Base-by-base conservation (phyloP, 768 basidiomycete species). In the Calocybe gangraenosa region DNA sequence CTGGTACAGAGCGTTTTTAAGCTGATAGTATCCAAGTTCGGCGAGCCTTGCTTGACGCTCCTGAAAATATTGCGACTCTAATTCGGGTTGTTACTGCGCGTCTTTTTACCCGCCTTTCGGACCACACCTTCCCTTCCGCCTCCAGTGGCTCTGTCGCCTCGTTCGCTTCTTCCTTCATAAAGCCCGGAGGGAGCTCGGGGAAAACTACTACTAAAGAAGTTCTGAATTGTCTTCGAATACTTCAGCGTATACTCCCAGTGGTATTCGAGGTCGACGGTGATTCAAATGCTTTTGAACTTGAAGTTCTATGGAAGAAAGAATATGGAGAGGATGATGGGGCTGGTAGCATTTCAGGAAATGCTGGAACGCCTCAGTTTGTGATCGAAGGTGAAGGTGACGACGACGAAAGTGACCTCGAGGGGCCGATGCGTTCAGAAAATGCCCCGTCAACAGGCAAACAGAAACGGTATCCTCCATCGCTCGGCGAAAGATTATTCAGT, bases 161-260 rank as follows among this genome's bases (percentile, higher is more conserved):
- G 9, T 79, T 85, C 52, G 81, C 85, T 3, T 73, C 81, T 1
- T 82, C 86, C 0, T 71, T 90, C 55, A 84, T 89, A 52, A 86
- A 82, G 53, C 60, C 70, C 14, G 69, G 72, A 20, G 68, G 74
- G 8, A 68, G 71, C 15, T 62, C 70, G 4, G 82, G 79, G 49
- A 73, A 78, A 51, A 89, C 81, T 54, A 70, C 92, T 21, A 85
- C 87, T 2, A 91, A 85, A 53, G 87, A 97, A 61, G 90, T 84
- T 3, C 72, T 99, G 36, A 98, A 96, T 58, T 93, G 92, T 59
- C 60, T 97, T n/a, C 79, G 95, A 21, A 79, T 97, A 7, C 76
- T 99, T 15, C 85, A 91, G 47, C 79, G 96, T 39, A 76, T 97
- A 15, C 69, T 98, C 13, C 94, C 94, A 2, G 82, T 94, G n/a